These are phyloP conservation scores for Aphanoascus verrucosus DNA, from an alignment of 2,329 filamentous ascomycete species.

Conservation along the genomic window DNA sequence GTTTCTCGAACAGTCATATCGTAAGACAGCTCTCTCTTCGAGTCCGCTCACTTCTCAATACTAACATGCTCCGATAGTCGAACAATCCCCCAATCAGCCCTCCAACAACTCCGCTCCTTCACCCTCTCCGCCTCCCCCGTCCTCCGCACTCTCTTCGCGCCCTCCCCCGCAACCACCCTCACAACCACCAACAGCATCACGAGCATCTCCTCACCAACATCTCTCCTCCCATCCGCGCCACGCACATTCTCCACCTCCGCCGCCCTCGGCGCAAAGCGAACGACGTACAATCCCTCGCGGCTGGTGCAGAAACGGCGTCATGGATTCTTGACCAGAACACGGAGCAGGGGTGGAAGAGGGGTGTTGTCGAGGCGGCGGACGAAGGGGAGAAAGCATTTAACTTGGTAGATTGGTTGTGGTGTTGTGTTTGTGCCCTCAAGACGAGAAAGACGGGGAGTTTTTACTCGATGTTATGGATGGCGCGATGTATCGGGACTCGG, in stretches of 20 bases:
- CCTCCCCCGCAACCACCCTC: slow-evolving; percentile 11
- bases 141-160: slow-evolving; percentile 13
- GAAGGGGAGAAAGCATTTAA: slow-evolving; percentile 45
- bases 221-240: slow-evolving; percentile 15
- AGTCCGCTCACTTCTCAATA: neutral
- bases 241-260: slow-evolving; percentile 38
- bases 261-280: slow-evolving; percentile 35
- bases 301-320: slow-evolving; percentile 51
- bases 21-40: neutral
- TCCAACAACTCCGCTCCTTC: slow-evolving; percentile 19
- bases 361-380: slow-evolving; percentile 44
- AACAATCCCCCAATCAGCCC: neutral
- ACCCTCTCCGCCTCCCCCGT: slow-evolving; percentile 30
- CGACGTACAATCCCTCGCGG: slow-evolving; percentile 51
- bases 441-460: too few relatives aligned
- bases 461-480: too few relatives aligned
- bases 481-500: too few relatives aligned
- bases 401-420: slow-evolving; percentile 41
- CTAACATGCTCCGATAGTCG: neutral
- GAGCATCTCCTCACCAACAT: neutral
- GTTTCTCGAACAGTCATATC: neutral
- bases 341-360: slow-evolving; percentile 44
- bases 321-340: slow-evolving; percentile 47
- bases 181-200: slow-evolving; percentile 14
- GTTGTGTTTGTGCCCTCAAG: too few relatives aligned